Conservation (phyloP, 176 grass and related monocot species). For the Eleusine coracana region DNA sequence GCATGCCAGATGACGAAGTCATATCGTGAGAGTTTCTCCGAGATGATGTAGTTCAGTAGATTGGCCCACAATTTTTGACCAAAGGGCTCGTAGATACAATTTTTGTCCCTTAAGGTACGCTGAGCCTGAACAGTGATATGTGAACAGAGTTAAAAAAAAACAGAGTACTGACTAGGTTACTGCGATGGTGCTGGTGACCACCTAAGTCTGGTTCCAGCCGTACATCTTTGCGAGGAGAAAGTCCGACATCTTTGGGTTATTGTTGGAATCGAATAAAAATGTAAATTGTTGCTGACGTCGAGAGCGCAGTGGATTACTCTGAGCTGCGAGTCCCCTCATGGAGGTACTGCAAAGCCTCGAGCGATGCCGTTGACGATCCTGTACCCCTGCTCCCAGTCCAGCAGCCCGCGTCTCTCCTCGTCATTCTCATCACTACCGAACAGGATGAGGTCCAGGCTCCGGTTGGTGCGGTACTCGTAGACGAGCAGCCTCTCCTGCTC, state of each 20-base stretch:
- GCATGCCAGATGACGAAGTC: too few species aligned
- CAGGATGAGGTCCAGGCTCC: conserved; percentile 34
- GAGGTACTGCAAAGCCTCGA: conserved; percentile 73
- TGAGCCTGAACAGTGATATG: not conserved
- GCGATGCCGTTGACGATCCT: conserved; percentile 58
- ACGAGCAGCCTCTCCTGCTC: conserved; percentile 32
- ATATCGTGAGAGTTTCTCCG: too few species aligned
- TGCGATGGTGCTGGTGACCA: conserved; percentile 42
- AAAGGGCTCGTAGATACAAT: too few species aligned
- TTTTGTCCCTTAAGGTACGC: not conserved
- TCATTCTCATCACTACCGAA: not conserved
- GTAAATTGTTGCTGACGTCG: conserved; percentile 43
- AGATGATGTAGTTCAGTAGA: too few species aligned
- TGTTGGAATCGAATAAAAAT: conserved; percentile 13
- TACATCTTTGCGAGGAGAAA: conserved; percentile 61
- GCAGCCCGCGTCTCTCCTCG: not conserved
- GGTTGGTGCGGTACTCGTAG: conserved; percentile 38
- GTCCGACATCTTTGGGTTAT: conserved; percentile 73
- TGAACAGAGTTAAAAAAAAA: not conserved
- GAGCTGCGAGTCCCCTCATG: conserved; percentile 70
- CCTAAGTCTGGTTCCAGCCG: conserved; percentile 44
- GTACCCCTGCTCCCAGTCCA: conserved; percentile 54
- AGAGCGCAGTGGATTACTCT: conserved; percentile 60
- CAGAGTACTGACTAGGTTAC: conserved; percentile 63
- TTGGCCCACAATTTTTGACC: too few species aligned